phyloP scores from a whole-genome alignment of 2,329 filamentous ascomycete genomes.

The Alternaria metachromatica region DNA sequence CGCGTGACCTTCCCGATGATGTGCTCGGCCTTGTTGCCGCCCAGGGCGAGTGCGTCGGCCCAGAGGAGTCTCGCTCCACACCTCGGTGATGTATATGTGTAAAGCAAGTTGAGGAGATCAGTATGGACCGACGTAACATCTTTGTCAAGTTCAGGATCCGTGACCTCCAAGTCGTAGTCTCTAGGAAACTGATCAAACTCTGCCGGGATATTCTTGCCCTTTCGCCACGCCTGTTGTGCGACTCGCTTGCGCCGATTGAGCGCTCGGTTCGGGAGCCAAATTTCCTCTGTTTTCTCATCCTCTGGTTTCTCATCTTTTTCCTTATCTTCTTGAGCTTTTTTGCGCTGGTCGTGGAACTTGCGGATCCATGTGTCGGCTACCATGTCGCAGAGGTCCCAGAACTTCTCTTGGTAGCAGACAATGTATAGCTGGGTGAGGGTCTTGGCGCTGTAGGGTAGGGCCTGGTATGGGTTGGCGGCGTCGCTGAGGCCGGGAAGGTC shows the following conservation, averaged over 20 bases:
- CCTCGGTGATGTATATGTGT: constrained; percentile 19
- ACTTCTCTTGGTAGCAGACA: constrained; percentile 17
- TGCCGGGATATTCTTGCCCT: not conserved
- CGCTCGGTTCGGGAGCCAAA: constrained; percentile 27
- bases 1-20: not conserved
- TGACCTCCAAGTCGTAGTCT: constrained; percentile 13
- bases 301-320: not conserved
- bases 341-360: constrained; percentile 31
- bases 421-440: constrained; percentile 38
- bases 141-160: constrained; percentile 15
- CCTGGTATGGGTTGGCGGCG: not conserved
- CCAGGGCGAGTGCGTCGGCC: constrained; percentile 41
- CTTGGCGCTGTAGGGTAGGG: constrained; percentile 25
- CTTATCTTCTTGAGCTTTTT: not conserved
- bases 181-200: constrained; percentile 14
- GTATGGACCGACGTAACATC: constrained; percentile 23
- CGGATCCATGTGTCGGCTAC: constrained; percentile 45
- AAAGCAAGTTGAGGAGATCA: constrained; percentile 26
- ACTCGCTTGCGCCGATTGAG: constrained; percentile 3
- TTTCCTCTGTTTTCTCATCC: not conserved
- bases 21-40: constrained; percentile 23
- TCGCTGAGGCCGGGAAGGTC: constrained; percentile 27
- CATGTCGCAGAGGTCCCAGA: constrained; percentile 37
- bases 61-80: constrained; percentile 40
- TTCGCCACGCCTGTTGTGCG: not conserved